Percentiles rank a stretch among this genome's conserved stretches.
Evolutionary conservation across 2,329 filamentous ascomycete genomes (phyloP).

Genomic region (Paramyrothecium roridum): DNA sequence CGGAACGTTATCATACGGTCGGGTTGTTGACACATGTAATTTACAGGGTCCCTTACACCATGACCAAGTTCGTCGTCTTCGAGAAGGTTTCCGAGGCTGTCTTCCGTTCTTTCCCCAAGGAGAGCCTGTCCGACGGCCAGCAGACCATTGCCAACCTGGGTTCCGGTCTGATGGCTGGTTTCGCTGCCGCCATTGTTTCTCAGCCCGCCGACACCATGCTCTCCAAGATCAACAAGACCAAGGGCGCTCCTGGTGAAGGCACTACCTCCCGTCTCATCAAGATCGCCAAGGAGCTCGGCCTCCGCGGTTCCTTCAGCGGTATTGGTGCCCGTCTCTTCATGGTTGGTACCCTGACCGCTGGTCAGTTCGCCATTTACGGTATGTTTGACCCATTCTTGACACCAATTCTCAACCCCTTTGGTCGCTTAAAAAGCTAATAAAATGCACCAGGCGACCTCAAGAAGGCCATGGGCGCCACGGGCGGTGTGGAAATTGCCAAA

Average conservation of each 20-base stretch:
- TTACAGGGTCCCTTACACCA: conserved; percentile 80
- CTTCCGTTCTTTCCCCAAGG: conserved; percentile 70
- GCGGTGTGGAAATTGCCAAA: conserved; percentile 5
- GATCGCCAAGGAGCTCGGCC: conserved; percentile 81
- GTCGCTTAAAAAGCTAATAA: not conserved
- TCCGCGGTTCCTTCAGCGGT: conserved; percentile 75
- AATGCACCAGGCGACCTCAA: conserved; percentile 1
- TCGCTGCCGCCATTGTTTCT: conserved; percentile 82
- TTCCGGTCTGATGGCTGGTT: conserved; percentile 55
- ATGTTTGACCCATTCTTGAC: conserved; percentile 28
- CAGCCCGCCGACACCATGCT: conserved; percentile 94
- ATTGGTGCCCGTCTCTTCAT: conserved; percentile 67
- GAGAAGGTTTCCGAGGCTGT: conserved; percentile 79
- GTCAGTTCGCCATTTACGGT: conserved; percentile 88
- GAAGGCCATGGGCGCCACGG: conserved; percentile 4
- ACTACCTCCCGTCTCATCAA: conserved; percentile 79
- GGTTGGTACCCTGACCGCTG: conserved; percentile 71
- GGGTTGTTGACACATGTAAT: not conserved
- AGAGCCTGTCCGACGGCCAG: conserved; percentile 59
- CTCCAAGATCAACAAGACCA: conserved; percentile 94
- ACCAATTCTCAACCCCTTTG: not conserved
- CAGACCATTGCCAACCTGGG: conserved; percentile 81
- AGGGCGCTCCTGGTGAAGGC: conserved; percentile 81
- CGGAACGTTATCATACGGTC: not conserved
- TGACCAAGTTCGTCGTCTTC: conserved; percentile 93